These are phyloP conservation scores for Sporothrix curviconia DNA, from an alignment of 2,329 filamentous ascomycete species.

Conservation along the genomic window DNA sequence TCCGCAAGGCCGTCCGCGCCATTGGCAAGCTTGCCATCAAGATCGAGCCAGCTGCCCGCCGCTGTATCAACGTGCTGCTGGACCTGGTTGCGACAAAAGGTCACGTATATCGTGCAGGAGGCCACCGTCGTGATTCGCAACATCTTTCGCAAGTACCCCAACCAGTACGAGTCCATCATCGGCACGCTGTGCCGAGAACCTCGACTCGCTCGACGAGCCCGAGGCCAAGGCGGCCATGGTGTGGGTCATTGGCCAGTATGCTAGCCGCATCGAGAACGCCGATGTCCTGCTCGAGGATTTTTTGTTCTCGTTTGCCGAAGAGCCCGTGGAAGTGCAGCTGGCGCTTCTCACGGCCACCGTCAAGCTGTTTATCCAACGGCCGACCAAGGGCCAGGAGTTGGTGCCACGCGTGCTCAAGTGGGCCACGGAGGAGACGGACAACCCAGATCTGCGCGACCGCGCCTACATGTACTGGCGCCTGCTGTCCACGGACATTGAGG, in stretches of 20 bases:
- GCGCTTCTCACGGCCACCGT: conserved; percentile 92
- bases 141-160: conserved; percentile 98
- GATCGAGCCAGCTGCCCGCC: conserved; percentile 85
- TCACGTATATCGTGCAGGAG: conserved; percentile 98
- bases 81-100: conserved; percentile 95
- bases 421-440: conserved; percentile 99
- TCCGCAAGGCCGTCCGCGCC: conserved; percentile 91
- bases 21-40: conserved; percentile 99
- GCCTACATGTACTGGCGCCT: conserved; percentile 99
- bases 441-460: conserved; percentile 88
- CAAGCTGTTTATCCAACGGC: conserved; percentile 94
- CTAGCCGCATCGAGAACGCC: conserved; percentile 93
- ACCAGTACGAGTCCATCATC: conserved; percentile 98
- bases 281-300: conserved; percentile 93
- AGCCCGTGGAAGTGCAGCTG: conserved; percentile 91
- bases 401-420: conserved; percentile 95
- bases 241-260: conserved; percentile 98
- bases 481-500: conserved; percentile 81
- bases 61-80: conserved; percentile 87
- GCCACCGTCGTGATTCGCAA: conserved; percentile 98
- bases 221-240: conserved; percentile 98
- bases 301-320: conserved; percentile 85
- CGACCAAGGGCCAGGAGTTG: conserved; percentile 86
- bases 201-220: conserved; percentile 93
- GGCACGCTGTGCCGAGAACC: conserved; percentile 88